Base-by-base conservation (phyloP, 2,329 filamentous ascomycete species). In the Colletotrichum phormii region DNA sequence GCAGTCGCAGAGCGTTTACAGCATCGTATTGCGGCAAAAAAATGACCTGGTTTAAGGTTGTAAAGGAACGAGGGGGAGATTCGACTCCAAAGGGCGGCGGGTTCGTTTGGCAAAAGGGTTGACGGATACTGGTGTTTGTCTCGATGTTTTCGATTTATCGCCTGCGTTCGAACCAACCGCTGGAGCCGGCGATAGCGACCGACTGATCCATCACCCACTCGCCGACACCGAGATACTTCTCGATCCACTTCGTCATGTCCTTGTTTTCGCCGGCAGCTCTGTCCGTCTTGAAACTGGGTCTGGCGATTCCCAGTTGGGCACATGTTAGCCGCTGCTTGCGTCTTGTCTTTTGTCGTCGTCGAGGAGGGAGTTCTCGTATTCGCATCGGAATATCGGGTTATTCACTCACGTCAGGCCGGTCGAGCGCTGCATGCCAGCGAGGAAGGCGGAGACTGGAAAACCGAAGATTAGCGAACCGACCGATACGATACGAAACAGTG, bases 201-300 rank as follows among this genome's bases (percentile, higher is more conserved):
- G 95, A 97, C 86, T 97, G 94, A 83, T 99, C 97, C 95, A 99
- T 97, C 76, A 98, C 94, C 91, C 95, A 98, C 86, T 99, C 97
- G 78, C 97, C 97, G 22, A 98, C 92, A 75, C 95, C 95, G 55
- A 98, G 91, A 83, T 98, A 98, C 82, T 93, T 96, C 80, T 96
- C 93, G 77, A 98, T 91, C 95, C 95, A 98, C 80, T 92, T 92
- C 81, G 93, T 92, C 77, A 97, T 84, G 75, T 95, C 93, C 82
- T 94, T 94, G 83, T 92, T 96, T 71, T 97, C 94, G 81, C 88
- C 87, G 37, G 93, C 89, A 79, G 98, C 89, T 77, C 92, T 92
- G 76, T 98, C 95, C 79, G 93, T 92, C 86, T 95, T 94, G 85
- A 99, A 89, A 88, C 97, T 98, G 84, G 90, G 88, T 81, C 89